Base-by-base conservation (phyloP, 371 early-diverging fungal species). In the Gilbertella persicaria region DNA sequence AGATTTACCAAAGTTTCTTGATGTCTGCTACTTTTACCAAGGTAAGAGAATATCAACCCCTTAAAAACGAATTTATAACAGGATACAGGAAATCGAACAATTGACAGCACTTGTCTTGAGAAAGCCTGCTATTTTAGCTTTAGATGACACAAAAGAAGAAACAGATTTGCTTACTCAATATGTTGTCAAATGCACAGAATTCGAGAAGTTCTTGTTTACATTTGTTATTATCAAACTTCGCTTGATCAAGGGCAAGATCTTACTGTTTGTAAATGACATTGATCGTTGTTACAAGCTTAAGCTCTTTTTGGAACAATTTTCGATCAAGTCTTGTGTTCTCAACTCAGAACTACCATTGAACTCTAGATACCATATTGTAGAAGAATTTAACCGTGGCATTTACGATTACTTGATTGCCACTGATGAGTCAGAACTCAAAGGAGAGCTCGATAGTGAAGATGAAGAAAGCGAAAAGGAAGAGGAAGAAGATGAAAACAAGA, bases 381-480 rank as follows among this genome's bases (percentile, higher is more conserved):
- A 97, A 56, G 97, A 97, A 66, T 96, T 97, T 71, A 97, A 97
- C 73, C 84, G 91, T 36, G 99, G 99, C n/a, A 83, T 94, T 2
- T 98, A 96, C 69, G 94, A 95, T 55, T 92, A 91, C 63, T 83
- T 97, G 53, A 93, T 98, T 72, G 97, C 99, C 6, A 94, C 96
- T 0, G 99, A 98, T 58, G 95, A 94, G 62, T 79, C 84, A 5
- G 84, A 84, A 36, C 70, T 80, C 28, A 84, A 81, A 55, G 89
- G 86, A 12, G 91, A 91, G 55, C 75, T 75, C 45, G 92, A 89
- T 29, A 82, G 79, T 13, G 87, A 83, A 8, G 82, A 80, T 47
- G 77, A 75, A 39, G 60, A 53, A 29, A 75, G 71, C 16, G 68
- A 73, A 20, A 72, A 57, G 5, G 68, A 67, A 35, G 59, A 69